These are phyloP conservation scores for Sisymbrium altissimum DNA, from an alignment of 345 rosid species.

Conservation along the genomic window DNA sequence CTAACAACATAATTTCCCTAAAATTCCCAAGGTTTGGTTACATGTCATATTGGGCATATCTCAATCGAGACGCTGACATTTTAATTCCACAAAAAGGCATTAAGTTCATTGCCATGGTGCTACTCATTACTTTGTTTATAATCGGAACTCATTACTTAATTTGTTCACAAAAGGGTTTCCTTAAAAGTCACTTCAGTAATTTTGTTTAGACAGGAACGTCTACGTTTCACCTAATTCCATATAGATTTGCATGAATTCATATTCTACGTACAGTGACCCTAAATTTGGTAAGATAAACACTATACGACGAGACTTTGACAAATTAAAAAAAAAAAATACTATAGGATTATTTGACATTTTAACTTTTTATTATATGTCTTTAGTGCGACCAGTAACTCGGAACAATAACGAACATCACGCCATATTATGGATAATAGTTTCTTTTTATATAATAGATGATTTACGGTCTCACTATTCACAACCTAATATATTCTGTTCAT, in stretches of 20 bases:
- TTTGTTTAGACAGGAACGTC: not conserved
- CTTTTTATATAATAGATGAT: too few species aligned
- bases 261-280: not conserved
- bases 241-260: not conserved
- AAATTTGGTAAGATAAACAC: not conserved
- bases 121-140: slow-evolving; percentile 18
- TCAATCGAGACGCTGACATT: slow-evolving; percentile 23
- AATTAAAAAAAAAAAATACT: not conserved
- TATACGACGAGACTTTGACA: too few species aligned
- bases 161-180: slow-evolving; percentile 7
- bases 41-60: slow-evolving; percentile 22
- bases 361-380: not conserved
- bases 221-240: slow-evolving; percentile 13
- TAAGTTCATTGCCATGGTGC: slow-evolving; percentile 15
- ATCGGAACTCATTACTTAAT: slow-evolving; percentile 6
- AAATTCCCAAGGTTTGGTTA: slow-evolving; percentile 5
- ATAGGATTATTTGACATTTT: not conserved
- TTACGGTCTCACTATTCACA: not conserved
- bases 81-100: slow-evolving; percentile 15
- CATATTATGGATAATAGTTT: not conserved
- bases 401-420: not conserved
- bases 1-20: not conserved
- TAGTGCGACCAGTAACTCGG: not conserved
- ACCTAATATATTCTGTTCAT: not conserved
- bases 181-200: slow-evolving; percentile 17